phyloP scores from a whole-genome alignment of 345 rosid genomes.

The Pistacia vera region DNA sequence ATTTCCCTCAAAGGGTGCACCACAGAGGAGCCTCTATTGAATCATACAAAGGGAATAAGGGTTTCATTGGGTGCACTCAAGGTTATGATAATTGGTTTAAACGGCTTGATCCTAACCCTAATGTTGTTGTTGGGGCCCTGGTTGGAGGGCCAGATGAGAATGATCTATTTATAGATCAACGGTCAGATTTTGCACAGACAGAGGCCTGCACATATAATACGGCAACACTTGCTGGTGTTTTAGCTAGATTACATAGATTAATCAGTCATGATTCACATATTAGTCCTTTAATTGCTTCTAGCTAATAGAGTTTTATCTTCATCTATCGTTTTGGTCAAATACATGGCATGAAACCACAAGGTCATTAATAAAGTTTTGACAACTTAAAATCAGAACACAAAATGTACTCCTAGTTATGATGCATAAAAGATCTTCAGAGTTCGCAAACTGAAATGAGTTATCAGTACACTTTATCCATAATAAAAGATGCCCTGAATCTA shows the following conservation, averaged over 20 bases:
- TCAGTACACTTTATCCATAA: too few relatives aligned
- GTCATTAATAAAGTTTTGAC: neutral
- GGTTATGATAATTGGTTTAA: constrained; percentile 60
- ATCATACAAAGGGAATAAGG: constrained; percentile 43
- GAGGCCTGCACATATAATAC: constrained; percentile 74
- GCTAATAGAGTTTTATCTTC: neutral
- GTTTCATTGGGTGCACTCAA: constrained; percentile 68
- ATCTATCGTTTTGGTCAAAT: neutral
- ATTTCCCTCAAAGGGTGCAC: constrained; percentile 58
- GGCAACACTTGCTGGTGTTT: constrained; percentile 53
- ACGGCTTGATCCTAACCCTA: constrained; percentile 45
- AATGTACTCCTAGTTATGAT: neutral
- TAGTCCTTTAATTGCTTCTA: constrained; percentile 5
- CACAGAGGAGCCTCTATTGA: constrained; percentile 68
- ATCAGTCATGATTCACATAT: neutral
- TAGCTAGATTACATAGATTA: constrained; percentile 41
- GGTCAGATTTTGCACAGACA: constrained; percentile 48
- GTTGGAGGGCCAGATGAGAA: constrained; percentile 65
- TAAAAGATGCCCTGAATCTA: too few relatives aligned
- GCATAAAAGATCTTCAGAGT: too few relatives aligned
- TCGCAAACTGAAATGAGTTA: too few relatives aligned
- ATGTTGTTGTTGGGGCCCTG: constrained; percentile 48
- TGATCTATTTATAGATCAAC: constrained; percentile 48
- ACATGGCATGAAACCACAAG: neutral
- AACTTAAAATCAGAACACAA: too few relatives aligned